A percentile compares a stretch with the other conserved stretches of the same genome.
These are phyloP conservation scores for Colletotrichum plurivorum DNA, from an alignment of 2,329 filamentous ascomycete species.

Conservation along the genomic window DNA sequence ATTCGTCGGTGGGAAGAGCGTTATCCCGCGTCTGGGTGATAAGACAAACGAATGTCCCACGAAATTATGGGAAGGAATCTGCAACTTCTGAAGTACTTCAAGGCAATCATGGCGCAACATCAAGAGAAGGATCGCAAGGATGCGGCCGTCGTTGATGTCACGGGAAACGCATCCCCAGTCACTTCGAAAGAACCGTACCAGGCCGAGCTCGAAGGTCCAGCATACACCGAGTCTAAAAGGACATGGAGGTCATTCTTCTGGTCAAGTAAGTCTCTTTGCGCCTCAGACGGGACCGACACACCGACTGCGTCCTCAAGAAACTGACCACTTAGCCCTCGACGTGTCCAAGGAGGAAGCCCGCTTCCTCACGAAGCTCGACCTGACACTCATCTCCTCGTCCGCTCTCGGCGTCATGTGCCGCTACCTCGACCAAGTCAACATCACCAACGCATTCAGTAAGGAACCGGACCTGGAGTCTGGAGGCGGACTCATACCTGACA, in stretches of 20 bases:
- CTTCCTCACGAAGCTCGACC: constrained; percentile 47
- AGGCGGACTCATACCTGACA: not conserved
- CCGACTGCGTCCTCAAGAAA: not conserved
- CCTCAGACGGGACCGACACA: not conserved
- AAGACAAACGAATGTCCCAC: not conserved
- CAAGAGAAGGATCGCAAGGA: constrained; percentile 8
- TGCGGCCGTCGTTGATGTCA: not conserved
- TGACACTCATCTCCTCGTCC: constrained; percentile 45
- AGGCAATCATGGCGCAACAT: constrained; percentile 12
- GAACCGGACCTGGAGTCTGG: too few species aligned
- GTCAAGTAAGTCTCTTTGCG: constrained; percentile 41
- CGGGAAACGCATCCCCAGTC: not conserved
- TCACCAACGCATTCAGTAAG: constrained; percentile 47
- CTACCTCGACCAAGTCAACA: constrained; percentile 48
- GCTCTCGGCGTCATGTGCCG: constrained; percentile 47
- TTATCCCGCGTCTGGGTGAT: not conserved
- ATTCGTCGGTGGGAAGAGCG: not conserved
- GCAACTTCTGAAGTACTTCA: not conserved
- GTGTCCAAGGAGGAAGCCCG: constrained; percentile 45
- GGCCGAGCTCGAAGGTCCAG: not conserved
- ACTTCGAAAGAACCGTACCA: not conserved
- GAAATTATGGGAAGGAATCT: not conserved
- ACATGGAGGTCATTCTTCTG: constrained; percentile 46
- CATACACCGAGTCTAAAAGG: constrained; percentile 61
- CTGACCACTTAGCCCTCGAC: constrained; percentile 42